Base-by-base conservation (phyloP, 1,139 yeast genomes). In the Candida sp. region DNA sequence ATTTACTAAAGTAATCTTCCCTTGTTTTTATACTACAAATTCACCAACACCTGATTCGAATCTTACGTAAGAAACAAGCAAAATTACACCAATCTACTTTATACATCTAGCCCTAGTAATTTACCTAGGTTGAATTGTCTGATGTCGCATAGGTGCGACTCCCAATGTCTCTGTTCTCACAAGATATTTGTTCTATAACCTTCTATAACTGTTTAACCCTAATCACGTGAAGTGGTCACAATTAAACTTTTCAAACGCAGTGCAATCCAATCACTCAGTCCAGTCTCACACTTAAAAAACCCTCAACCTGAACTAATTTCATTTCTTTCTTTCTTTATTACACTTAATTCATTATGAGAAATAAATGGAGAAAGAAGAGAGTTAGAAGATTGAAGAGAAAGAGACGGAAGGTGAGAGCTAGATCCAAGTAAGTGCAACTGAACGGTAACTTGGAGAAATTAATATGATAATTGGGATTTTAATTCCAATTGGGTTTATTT, bases 331-430 rank as follows among this genome's bases (percentile, higher is more conserved):
- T 49, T 51, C 38, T 41, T 38, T 39, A 41, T 46, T 38, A 27
- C 35, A 32, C 5, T 38, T 38, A 44, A 53, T 62, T 69, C 66
- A 72, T 58, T 54, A 86, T 86, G 95, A 85, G 95, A 84, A 81
- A 83, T 78, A 86, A 86, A 84, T 88, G 96, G 97, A 89, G 96
- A 88, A 90, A 90, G 87, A 90, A 90, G 95, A 89, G 97, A 89
- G 95, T 86, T 79, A 89, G 97, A 88, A 88, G 97, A 88, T 88
- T 90, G 73, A 90, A 90, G 87, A 87, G 97, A 85, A 90, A 90
- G 95, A 87, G 97, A 86, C 96, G 97, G 96, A 89, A 89, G 95
- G 96, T 90, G 68, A 87, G 97, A 87, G 97, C 97, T 78, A 88
- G 97, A 88, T 85, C 93, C 81, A 86, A 86, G 84, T 86, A 84